Evolutionary conservation across 2,329 filamentous ascomycete genomes (phyloP), one percentile per base, ranked within the genome.

Genomic region (Botrytis squamosa): DNA sequence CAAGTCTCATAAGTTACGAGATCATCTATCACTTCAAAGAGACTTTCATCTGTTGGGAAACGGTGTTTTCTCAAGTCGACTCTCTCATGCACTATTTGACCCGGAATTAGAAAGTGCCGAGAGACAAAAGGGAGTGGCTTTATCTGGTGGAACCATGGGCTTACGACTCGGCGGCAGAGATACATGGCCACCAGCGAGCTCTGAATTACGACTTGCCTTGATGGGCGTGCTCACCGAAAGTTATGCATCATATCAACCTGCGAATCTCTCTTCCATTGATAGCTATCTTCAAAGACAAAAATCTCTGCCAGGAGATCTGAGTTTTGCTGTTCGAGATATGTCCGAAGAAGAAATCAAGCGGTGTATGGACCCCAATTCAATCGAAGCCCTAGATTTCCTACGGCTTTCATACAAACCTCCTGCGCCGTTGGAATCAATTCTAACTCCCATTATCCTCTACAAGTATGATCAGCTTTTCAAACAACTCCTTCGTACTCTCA

Each of bases 351-450:
- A 98, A 77, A 93, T 97, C 66, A 89, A 94, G 70, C 90, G 88
- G 75, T 95, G 94, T 82, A 91, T 97, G 86, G 89, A 98, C 78
- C 91, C 94, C 0, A 88, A 93, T 80, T 92, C 91, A 0, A 87
- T 98, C 29, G 91, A 95, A 80, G 96, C 96, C 0, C 86, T 98
- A n/a, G 96, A 98, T 82, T 98, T 99, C 79, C 85, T 99, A 25
- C 90, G 93, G 2, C 84, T 99, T 12, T 92, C 94, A 64, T 98
- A 98, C 83, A 92, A 91, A 59, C 87, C 94, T 0, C 92, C 94
- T 0, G 82, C 88, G 0, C 89, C 93, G 1, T 85, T 98, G 0
- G 86, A 90, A 59, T 85, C 90, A 0, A 87, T 98, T 75, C 90
- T 99, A 60, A 94, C 93, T 0, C 85, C 89, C 0, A 81, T 86